Base-by-base conservation (phyloP, 768 basidiomycete species). In the Panus rudis region DNA sequence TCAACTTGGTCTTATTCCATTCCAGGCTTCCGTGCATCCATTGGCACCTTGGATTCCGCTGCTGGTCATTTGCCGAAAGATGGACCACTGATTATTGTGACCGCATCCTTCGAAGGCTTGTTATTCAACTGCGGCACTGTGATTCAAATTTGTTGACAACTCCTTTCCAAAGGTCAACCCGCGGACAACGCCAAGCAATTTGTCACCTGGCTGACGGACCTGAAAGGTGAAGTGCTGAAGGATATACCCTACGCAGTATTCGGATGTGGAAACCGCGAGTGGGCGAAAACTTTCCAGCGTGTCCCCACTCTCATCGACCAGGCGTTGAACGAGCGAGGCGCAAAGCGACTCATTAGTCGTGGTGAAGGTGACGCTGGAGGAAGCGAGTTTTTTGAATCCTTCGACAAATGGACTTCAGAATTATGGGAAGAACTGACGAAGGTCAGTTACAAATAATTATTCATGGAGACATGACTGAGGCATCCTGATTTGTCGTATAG, bases 31-130 rank as follows among this genome's bases (percentile, higher is more conserved):
- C 52, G 49, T 5, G 60, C 69, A 1, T 50, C 50, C 4, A 51
- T 73, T 17, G 63, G 60, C 6, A 64, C 68, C 6, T 57, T 75
- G n/a, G 69, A 75, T 51, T 65, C 68, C 1, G 56, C 63, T 10
- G 49, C 59, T 2, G 62, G 48, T 1, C 54, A 63, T 19, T 41
- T 72, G 0, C 69, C 71, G 6, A 68, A 55, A 5, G 69, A 71
- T 45, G 69, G 70, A 2, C 71, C 73, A 0, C 60, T 70, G 0
- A 49, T 72, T 19, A 64, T 74, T 20, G 54, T 72, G 35, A 73
- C 72, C 2, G 71, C 73, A 2, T 70, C 69, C 0, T 75, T 66
- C 50, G 73, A 75, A 60, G 73, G n/a, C n/a, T n/a, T n/a, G n/a
- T n/a, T n/a, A n/a, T n/a, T n/a, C n/a, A n/a, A n/a, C n/a, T n/a